phyloP scores from a whole-genome alignment of 192 early-diverging fungal genomes.

The Coemansia sp. region DNA sequence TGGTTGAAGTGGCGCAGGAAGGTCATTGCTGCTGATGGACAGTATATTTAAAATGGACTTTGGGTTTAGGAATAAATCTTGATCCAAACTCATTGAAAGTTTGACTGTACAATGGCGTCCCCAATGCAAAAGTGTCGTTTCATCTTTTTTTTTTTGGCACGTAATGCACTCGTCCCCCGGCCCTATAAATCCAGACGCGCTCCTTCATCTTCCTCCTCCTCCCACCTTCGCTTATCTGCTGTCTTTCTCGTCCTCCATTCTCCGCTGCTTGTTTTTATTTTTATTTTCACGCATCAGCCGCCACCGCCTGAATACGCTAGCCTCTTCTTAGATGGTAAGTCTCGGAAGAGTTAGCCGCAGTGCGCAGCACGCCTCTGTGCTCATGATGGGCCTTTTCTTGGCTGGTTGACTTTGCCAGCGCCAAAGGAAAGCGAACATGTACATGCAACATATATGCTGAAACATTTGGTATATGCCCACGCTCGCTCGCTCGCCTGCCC shows the following conservation, averaged over 20 bases:
- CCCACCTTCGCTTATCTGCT: background rate
- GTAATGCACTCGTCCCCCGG: background rate
- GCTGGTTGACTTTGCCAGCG: background rate
- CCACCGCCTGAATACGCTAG: background rate
- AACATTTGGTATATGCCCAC: background rate
- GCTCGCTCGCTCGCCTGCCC: background rate
- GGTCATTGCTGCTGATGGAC: no score
- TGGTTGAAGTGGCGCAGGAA: no score
- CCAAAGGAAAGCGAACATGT: background rate
- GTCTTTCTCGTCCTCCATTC: background rate
- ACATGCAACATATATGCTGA: background rate
- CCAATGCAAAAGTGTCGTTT: background rate
- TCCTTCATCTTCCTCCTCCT: background rate
- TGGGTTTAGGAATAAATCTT: no score
- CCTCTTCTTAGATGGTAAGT: slow-evolving; percentile 9
- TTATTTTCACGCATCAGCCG: background rate
- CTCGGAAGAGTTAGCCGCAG: background rate
- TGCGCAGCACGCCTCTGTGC: background rate
- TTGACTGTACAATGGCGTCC: no score
- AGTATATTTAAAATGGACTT: no score
- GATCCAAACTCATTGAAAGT: no score
- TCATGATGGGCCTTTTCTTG: background rate
- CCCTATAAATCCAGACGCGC: slow-evolving; percentile 3
- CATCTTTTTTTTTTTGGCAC: background rate
- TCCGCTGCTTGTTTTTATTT: background rate